Conservation (phyloP, 495 filamentous ascomycete genomes). For the Penicillium salamii region DNA sequence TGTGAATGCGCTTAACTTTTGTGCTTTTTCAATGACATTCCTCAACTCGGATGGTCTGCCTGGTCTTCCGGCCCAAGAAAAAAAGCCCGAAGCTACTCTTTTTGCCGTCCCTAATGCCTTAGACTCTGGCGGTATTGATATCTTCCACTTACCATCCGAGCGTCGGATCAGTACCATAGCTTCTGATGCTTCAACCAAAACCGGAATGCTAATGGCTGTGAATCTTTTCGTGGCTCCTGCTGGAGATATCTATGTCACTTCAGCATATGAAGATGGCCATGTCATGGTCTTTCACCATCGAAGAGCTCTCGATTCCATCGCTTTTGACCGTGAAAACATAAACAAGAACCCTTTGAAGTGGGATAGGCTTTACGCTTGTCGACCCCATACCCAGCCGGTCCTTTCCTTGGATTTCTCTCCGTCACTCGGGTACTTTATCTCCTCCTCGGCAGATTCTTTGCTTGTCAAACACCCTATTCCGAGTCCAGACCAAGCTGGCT, state of each 20-base stretch:
- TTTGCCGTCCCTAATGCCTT: constrained; percentile 76
- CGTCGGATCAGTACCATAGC: constrained; percentile 64
- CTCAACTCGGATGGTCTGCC: constrained; percentile 9
- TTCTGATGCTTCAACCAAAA: constrained; percentile 53
- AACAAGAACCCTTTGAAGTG: constrained; percentile 44
- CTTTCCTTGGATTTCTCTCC: constrained; percentile 72
- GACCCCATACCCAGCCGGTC: constrained; percentile 78
- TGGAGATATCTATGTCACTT: constrained; percentile 50
- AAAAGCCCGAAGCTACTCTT: constrained; percentile 38
- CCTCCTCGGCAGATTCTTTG: constrained; percentile 77
- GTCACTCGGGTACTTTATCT: constrained; percentile 60
- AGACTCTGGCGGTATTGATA: constrained; percentile 75
- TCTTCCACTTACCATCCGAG: constrained; percentile 79
- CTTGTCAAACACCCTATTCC: constrained; percentile 63
- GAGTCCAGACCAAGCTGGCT: constrained; percentile 5
- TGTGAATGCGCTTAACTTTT: constrained; percentile 96
- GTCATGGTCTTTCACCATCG: constrained; percentile 54
- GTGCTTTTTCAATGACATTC: constrained; percentile 67
- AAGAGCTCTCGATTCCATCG: constrained; percentile 14
- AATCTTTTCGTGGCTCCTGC: constrained; percentile 47
- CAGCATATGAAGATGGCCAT: constrained; percentile 87
- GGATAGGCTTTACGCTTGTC: constrained; percentile 61
- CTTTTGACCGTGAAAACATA: constrained; percentile 7
- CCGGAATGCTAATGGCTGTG: constrained; percentile 91
- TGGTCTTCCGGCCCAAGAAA: background rate